A percentile compares a stretch with the other conserved stretches of the same genome.
phyloP scores from a whole-genome alignment of 768 basidiomycete genomes.

The Hericium alpestre region DNA sequence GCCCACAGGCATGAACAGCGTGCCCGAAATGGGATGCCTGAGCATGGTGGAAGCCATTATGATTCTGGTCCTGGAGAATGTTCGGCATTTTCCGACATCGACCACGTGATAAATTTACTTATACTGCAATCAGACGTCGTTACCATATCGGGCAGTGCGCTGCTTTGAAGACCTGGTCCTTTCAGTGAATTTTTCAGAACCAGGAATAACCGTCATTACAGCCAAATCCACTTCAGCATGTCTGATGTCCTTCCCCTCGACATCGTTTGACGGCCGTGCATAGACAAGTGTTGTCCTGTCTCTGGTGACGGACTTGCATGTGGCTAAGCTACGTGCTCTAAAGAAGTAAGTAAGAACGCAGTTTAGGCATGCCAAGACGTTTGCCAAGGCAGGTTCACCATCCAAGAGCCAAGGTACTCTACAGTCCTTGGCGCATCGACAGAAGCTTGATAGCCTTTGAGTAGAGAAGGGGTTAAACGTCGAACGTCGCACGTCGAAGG shows the following conservation, averaged over 20 bases:
- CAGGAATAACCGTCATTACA: too few species aligned
- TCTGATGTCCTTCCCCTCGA: not conserved
- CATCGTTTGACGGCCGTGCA: not conserved
- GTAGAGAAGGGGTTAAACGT: not conserved
- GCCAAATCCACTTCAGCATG: not conserved
- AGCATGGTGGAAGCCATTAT: too few species aligned
- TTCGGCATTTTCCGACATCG: too few species aligned
- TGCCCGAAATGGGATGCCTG: too few species aligned
- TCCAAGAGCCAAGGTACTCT: not conserved
- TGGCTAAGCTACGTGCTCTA: not conserved
- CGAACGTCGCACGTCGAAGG: not conserved
- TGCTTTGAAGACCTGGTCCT: too few species aligned
- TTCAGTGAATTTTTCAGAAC: too few species aligned
- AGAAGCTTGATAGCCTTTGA: not conserved
- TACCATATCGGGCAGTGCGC: too few species aligned
- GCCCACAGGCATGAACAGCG: too few species aligned
- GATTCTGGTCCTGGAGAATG: too few species aligned
- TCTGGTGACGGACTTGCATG: not conserved
- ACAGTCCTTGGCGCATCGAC: not conserved
- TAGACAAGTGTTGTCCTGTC: not conserved
- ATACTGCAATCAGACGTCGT: too few species aligned
- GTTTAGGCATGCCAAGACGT: not conserved
- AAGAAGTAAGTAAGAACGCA: not conserved
- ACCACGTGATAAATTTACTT: too few species aligned
- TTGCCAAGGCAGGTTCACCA: not conserved